These are phyloP conservation scores for Solanum sitiens DNA, from an alignment of 257 asterid species.

Conservation along the genomic window DNA sequence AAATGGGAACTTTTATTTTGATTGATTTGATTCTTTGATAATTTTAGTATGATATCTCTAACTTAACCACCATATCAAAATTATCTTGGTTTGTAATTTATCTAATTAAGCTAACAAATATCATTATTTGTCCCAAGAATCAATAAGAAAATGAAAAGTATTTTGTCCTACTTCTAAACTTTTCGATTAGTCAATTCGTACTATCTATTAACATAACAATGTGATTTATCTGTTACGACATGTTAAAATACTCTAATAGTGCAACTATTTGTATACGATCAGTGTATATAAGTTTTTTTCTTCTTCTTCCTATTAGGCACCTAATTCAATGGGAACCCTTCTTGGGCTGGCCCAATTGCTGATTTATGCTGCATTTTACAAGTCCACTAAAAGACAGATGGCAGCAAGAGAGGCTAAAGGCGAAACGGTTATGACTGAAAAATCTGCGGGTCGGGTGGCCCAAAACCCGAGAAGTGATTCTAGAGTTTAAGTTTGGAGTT, in stretches of 20 bases:
- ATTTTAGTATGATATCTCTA: neutral
- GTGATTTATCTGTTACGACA: neutral
- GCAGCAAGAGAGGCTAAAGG: constrained; percentile 38
- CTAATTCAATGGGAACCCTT: constrained; percentile 57
- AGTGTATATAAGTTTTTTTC: neutral
- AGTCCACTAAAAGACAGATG: constrained; percentile 40
- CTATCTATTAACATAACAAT: neutral
- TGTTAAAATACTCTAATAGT: neutral
- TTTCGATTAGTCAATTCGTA: neutral
- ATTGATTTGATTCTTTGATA: neutral
- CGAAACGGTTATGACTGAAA: constrained; percentile 34
- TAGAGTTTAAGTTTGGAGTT: neutral
- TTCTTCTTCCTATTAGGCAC: constrained; percentile 27
- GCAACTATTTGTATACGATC: neutral
- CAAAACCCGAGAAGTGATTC: neutral
- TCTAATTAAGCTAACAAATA: neutral
- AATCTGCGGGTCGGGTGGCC: neutral
- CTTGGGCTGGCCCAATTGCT: constrained; percentile 76
- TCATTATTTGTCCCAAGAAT: neutral
- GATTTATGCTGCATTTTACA: constrained; percentile 61
- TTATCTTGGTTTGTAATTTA: neutral
- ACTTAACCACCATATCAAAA: neutral
- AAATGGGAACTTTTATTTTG: neutral
- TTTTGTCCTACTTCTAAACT: neutral
- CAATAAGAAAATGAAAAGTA: neutral